These are phyloP conservation scores for Kazachstania psychrophila DNA, from an alignment of 805 yeast species.

Conservation along the genomic window DNA sequence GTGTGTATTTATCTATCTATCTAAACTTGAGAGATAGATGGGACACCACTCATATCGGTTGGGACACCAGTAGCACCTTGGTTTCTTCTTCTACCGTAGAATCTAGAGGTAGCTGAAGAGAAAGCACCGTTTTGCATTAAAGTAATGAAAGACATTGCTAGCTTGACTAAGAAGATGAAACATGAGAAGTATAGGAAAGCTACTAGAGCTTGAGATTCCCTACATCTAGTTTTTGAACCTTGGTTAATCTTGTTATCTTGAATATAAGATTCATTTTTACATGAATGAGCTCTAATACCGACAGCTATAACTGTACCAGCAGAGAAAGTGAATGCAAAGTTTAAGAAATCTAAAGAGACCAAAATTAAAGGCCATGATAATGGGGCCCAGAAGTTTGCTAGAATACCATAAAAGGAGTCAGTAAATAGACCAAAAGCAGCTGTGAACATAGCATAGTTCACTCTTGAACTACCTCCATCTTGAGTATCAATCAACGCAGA, in stretches of 20 bases:
- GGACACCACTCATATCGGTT: conserved; percentile 51
- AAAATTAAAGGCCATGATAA: conserved; percentile 83
- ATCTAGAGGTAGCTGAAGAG: conserved; percentile 12
- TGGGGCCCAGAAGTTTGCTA: conserved; percentile 61
- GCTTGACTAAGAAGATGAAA: conserved; percentile 61
- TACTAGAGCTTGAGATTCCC: conserved; percentile 81
- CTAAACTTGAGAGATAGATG: conserved; percentile 84
- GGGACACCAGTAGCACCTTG: conserved; percentile 23
- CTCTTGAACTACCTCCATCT: conserved; percentile 54
- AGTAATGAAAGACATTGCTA: conserved; percentile 30
- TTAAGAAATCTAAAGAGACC: conserved; percentile 72
- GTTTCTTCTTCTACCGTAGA: conserved; percentile 33
- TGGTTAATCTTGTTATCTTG: conserved; percentile 59
- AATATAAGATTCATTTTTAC: conserved; percentile 59
- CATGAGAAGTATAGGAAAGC: conserved; percentile 82
- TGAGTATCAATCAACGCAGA: conserved; percentile 78
- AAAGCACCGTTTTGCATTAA: conserved; percentile 21
- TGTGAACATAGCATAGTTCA: conserved; percentile 80
- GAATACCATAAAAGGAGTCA: conserved; percentile 67
- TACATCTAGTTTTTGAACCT: conserved; percentile 78
- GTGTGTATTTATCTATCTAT: not conserved
- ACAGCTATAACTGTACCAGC: conserved; percentile 94
- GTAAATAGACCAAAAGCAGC: conserved; percentile 79
- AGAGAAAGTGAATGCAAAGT: conserved; percentile 84
- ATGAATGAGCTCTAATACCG: conserved; percentile 77